phyloP scores from a whole-genome alignment of 2,329 filamentous ascomycete genomes.

The Pezicula rhizophila region DNA sequence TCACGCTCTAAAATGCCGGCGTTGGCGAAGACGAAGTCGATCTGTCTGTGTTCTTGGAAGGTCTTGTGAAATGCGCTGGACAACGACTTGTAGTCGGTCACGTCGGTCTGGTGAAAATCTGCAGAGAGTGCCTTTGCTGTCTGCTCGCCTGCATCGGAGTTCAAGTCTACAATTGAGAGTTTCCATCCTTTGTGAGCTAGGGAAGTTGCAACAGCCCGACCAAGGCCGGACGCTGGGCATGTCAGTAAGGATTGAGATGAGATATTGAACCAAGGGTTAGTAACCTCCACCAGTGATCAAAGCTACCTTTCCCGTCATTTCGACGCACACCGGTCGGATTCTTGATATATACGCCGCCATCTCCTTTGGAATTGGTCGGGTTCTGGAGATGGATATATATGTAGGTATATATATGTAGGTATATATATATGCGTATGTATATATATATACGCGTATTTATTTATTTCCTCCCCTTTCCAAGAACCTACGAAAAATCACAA shows the following conservation, averaged over 20 bases:
- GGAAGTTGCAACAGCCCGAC: slow-evolving; percentile 5
- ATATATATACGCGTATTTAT: too few relatives aligned
- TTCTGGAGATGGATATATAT: too few relatives aligned
- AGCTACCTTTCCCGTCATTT: slow-evolving; percentile 1
- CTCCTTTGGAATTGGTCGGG: too few relatives aligned
- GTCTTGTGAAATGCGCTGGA: slow-evolving; percentile 2
- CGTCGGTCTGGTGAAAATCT: slow-evolving; percentile 4
- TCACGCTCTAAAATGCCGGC: too few relatives aligned
- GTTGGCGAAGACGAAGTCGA: too few relatives aligned
- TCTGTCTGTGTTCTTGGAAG: neutral
- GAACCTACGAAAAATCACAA: too few relatives aligned
- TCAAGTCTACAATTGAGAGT: slow-evolving; percentile 4
- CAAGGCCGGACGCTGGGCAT: slow-evolving; percentile 6
- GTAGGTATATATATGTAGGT: too few relatives aligned
- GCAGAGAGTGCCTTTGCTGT: neutral
- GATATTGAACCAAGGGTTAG: neutral
- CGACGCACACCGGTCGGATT: too few relatives aligned
- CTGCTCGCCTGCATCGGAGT: slow-evolving; percentile 1
- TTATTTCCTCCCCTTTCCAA: too few relatives aligned
- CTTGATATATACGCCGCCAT: too few relatives aligned
- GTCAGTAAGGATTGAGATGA: neutral
- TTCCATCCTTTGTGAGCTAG: slow-evolving; percentile 6
- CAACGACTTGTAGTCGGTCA: slow-evolving; percentile 4
- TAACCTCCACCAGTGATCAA: slow-evolving; percentile 7
- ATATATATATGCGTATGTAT: too few relatives aligned